phyloP scores from a whole-genome alignment of 257 asterid species.

The Cruciata laevipes region DNA sequence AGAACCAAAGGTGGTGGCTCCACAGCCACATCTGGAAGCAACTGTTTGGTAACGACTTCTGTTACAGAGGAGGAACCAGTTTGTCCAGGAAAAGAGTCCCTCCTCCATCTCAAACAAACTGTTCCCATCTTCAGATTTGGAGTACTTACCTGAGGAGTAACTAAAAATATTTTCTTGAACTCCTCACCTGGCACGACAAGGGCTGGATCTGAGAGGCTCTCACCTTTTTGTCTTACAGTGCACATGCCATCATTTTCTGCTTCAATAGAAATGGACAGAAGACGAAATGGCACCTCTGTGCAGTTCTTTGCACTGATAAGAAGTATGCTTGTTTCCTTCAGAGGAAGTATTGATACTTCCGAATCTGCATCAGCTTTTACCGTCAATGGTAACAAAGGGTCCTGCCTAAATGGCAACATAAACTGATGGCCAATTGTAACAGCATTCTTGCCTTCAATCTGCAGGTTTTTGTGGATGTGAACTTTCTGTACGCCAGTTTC shows the following conservation, averaged over 20 bases:
- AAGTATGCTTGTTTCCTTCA: conserved; percentile 65
- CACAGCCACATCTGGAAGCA: conserved; percentile 66
- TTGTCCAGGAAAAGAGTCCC: conserved; percentile 39
- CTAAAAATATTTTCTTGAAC: conserved; percentile 73
- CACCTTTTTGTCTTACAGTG: conserved; percentile 42
- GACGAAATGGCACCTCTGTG: conserved; percentile 72
- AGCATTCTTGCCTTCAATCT: conserved; percentile 90
- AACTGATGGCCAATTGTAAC: conserved; percentile 59
- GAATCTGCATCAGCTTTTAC: conserved; percentile 47
- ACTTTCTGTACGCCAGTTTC: conserved; percentile 67
- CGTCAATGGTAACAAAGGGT: conserved; percentile 74
- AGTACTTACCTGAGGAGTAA: conserved; percentile 47
- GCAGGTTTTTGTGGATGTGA: conserved; percentile 92
- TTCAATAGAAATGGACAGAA: conserved; percentile 71
- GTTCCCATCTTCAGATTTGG: conserved; percentile 48
- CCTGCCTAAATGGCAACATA: conserved; percentile 76
- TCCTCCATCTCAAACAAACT: conserved; percentile 68
- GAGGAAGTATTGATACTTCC: conserved; percentile 51
- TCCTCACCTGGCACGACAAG: conserved; percentile 83
- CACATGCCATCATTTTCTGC: conserved; percentile 39
- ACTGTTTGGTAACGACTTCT: conserved; percentile 54
- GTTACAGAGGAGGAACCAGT: conserved; percentile 19
- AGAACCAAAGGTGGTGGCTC: conserved; percentile 70
- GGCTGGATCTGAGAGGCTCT: conserved; percentile 36
- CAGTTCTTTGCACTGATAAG: conserved; percentile 67